Evolutionary conservation across 2,329 filamentous ascomycete species (phyloP), one percentile per base, ranked within the genome.

Genomic region (Apiospora marii): DNA sequence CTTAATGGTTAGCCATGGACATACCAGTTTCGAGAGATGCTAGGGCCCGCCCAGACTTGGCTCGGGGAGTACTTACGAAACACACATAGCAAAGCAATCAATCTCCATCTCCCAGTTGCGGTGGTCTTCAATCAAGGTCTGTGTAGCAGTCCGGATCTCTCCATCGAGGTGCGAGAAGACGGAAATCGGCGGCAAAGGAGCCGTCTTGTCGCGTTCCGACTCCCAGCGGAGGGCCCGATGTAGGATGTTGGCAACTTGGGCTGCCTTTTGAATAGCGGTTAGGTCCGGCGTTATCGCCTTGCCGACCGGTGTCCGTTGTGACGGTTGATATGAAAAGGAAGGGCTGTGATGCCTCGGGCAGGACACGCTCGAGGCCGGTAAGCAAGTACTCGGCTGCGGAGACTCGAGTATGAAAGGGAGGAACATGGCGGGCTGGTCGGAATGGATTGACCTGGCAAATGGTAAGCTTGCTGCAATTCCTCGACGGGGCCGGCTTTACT

Each of bases 81-180:
- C 49, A 58, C 68, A 70, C 68, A 70, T 70, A 34, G 68, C 43
- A n/a, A 70, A 70, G 48, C 68, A 70, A 19, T 70, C 68, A n/a
- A 70, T 58, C 68, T 70, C 68, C 68, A 51, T 58, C 27, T 70
- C 68, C 68, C 68, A 70, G n/a, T 70, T 37, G 48, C 68, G 68
- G 16, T 48, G 37, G 27, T 70, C 68, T 27, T 70, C 68, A 22
- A 70, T 41, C 30, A 70, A 16, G 22, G 68, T 70, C 37, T 70
- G 68, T 14, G 68, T 70, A 10, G 68, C 68, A 51, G 7, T 41
- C 19, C 68, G 34, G 10, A 70, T 70, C 68, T 70, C 68, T 8
- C 19, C 30, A 5, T 70, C 68, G 10, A 70, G 68, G 22, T 70
- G 68, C 1, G 48, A 53, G 37, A 70, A 70, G 19, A 51, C 48